Conservation (phyloP, 805 yeast genomes). For the Wickerhamomyces kurtzmanii region DNA sequence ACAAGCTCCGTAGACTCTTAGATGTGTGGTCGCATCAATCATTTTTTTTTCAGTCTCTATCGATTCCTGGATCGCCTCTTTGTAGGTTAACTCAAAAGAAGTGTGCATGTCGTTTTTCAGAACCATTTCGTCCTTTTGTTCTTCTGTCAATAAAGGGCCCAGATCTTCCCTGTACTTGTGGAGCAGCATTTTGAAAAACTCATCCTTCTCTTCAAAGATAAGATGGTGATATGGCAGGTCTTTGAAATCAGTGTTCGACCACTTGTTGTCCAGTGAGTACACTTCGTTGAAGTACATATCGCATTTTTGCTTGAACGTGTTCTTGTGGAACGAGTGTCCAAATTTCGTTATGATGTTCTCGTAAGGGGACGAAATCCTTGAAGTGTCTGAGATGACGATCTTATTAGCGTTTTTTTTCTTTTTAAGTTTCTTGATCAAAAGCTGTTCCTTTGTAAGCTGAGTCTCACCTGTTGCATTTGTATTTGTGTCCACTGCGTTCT, state of each 20-base stretch:
- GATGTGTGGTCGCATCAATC: constrained; percentile 15
- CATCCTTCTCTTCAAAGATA: constrained; percentile 12
- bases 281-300: constrained; percentile 19
- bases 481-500: too few relatives aligned
- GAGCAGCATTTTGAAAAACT: constrained; percentile 8
- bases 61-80: constrained; percentile 9
- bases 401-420: too few relatives aligned
- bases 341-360: constrained; percentile 1
- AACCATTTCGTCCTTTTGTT: constrained; percentile 7
- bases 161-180: constrained; percentile 6
- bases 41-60: constrained; percentile 12
- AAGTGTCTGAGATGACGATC: background rate
- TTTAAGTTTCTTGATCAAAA: too few relatives aligned
- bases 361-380: background rate
- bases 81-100: constrained; percentile 8
- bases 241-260: constrained; percentile 13
- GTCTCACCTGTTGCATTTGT: too few relatives aligned
- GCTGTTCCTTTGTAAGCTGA: too few relatives aligned
- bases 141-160: constrained; percentile 3
- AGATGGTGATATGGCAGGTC: constrained; percentile 9
- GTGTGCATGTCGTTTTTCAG: constrained; percentile 7
- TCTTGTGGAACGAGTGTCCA: constrained; percentile 1
- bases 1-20: constrained; percentile 19
- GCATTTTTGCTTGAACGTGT: constrained; percentile 16
- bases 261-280: constrained; percentile 8